Evolutionary conservation across 345 rosid genomes (phyloP).

Genomic region (Heritiera littoralis): DNA sequence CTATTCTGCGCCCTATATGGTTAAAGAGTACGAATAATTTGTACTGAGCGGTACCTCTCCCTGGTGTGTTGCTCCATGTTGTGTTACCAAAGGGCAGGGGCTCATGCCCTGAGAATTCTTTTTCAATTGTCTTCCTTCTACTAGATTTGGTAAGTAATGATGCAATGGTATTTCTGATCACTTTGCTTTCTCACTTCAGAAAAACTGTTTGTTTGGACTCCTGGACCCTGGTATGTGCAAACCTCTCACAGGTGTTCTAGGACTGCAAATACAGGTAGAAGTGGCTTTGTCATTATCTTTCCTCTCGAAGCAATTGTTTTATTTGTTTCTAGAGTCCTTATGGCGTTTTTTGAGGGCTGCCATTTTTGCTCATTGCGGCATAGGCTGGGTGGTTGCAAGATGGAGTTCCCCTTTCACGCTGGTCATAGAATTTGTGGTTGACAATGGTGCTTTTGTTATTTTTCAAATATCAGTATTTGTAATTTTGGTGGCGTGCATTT

Average conservation of each 20-base stretch:
- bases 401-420: too few species aligned
- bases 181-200: neutral
- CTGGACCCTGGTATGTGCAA: neutral
- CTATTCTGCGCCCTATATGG: neutral
- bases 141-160: neutral
- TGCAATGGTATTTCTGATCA: neutral
- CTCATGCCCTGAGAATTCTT: neutral
- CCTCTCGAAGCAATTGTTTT: neutral
- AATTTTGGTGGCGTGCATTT: too few species aligned
- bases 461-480: too few species aligned
- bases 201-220: neutral
- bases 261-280: neutral
- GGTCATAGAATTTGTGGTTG: too few species aligned
- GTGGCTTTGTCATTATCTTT: neutral
- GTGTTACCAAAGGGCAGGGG: neutral
- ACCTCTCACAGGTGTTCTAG: neutral
- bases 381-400: neutral
- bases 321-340: neutral
- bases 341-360: neutral
- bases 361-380: conserved; percentile 1
- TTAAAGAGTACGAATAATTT: neutral
- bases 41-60: neutral
- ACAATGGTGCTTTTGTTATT: too few species aligned
- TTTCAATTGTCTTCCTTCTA: neutral
- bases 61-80: neutral